These are phyloP conservation scores for Quercus berberidifolia DNA, from an alignment of 306 rosid species.

Conservation along the genomic window DNA sequence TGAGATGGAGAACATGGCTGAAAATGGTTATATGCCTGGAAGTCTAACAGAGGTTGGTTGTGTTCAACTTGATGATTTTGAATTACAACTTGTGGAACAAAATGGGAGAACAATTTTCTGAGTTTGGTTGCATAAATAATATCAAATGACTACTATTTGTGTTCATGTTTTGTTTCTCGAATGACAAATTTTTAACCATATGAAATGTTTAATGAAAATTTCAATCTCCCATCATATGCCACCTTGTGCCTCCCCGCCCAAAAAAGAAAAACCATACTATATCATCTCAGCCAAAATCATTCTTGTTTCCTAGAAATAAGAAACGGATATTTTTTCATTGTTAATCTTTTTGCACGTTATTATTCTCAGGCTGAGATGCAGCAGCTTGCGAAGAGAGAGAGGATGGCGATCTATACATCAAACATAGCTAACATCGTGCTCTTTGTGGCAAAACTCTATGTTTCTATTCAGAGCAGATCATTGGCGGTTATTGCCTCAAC, in stretches of 20 bases:
- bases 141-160: too few relatives aligned
- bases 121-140: too few relatives aligned
- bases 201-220: too few relatives aligned
- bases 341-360: background rate
- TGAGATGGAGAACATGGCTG: conserved; percentile 56
- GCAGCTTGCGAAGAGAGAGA: conserved; percentile 61
- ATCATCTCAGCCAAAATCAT: too few relatives aligned
- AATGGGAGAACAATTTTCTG: too few relatives aligned
- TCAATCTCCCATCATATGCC: too few relatives aligned
- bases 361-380: conserved; percentile 55
- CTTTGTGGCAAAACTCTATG: conserved; percentile 61
- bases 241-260: too few relatives aligned
- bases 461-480: conserved; percentile 61
- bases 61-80: background rate
- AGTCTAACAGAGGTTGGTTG: conserved; percentile 59
- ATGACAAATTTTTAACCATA: too few relatives aligned
- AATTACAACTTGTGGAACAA: too few relatives aligned
- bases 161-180: too few relatives aligned
- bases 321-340: background rate
- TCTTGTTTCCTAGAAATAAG: too few relatives aligned
- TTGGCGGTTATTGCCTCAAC: conserved; percentile 80
- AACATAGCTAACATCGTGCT: conserved; percentile 53
- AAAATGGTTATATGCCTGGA: conserved; percentile 36
- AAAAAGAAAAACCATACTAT: too few relatives aligned
- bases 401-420: conserved; percentile 50